Base-by-base conservation (phyloP, 768 basidiomycete genomes). In the Lanmaoa rubissima region DNA sequence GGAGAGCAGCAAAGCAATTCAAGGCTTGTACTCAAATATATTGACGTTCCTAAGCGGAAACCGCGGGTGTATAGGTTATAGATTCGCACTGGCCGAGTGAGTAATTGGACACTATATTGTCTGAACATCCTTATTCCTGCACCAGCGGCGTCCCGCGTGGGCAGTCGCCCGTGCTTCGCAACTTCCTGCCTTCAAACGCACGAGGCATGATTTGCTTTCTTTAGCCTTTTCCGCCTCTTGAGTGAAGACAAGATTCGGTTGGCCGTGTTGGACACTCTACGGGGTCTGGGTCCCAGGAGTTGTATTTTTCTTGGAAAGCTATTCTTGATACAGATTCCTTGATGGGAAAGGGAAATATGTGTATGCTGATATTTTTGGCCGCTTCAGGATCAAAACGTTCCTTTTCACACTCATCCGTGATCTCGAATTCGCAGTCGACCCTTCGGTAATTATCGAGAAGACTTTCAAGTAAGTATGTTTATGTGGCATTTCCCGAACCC, bases 11-110 rank as follows among this genome's bases (percentile, higher is more conserved):
- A 69, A 69, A 51, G 71, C 68, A 19, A 73, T 80, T 35, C 81
- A 76, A 36, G 85, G 84, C 26, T 67, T 86, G 55, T 82, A 79
- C 64, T 74, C 78, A 1, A 78, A 81, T 55, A 79, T 74, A 21
- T 59, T 85, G 54, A 84, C 83, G 17, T 87, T 85, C 68, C 72
- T 84, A 35, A 79, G 79, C 56, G 84, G 82, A 55, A 79, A 79
- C 62, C 75, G 85, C 34, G 82, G 82, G 19, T 84, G 82, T 59
- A 84, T 86, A 61, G 82, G 86, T 14, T 84, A 79, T 66, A 78
- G 77, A 62, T 87, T 86, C 63, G 83, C 83, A 16, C 58, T 86
- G 55, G 73, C 76, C 35, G 82, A 86, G 84, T 84, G 66, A 73
- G 83, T 80, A 35, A 38, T 48, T 19, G 16, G 19, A 36, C n/a